phyloP scores from a whole-genome alignment of 2,329 filamentous ascomycete species.

The Diaporthe velutina region DNA sequence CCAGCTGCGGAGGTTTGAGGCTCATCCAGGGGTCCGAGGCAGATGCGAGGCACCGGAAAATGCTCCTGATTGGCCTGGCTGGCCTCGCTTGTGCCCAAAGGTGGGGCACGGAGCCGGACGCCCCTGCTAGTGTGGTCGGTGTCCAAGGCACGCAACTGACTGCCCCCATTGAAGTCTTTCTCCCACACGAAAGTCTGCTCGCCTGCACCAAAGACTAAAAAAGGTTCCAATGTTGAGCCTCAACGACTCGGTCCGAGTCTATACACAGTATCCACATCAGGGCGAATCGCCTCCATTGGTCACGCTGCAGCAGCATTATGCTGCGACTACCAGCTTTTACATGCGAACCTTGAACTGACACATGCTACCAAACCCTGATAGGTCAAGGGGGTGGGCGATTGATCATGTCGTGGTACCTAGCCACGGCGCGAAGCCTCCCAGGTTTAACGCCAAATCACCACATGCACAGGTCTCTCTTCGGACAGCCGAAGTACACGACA shows the following conservation, averaged over 20 bases:
- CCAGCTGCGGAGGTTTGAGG: conserved; percentile 14
- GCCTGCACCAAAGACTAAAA: background rate
- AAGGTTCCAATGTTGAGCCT: background rate
- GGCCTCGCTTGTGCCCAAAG: conserved; percentile 1
- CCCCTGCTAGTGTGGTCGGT: background rate
- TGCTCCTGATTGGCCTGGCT: background rate
- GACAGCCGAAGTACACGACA: background rate
- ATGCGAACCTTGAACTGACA: background rate
- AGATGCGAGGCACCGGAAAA: conserved; percentile 2
- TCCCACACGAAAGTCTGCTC: too few relatives aligned
- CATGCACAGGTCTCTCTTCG: background rate
- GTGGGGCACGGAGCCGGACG: background rate
- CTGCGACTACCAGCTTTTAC: background rate
- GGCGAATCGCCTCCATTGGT: conserved; percentile 4
- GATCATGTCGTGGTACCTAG: background rate
- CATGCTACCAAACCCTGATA: background rate
- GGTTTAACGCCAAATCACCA: background rate
- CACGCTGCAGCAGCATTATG: background rate
- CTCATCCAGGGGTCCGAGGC: conserved; percentile 25
- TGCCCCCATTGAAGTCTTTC: too few relatives aligned
- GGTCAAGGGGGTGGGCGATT: background rate
- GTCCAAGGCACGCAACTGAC: background rate
- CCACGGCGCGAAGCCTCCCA: background rate
- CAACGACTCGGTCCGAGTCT: background rate
- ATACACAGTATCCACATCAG: too few relatives aligned